A percentile compares a stretch with the other conserved stretches of the same genome.
Conservation (phyloP, 192 early-diverging fungal genomes). For the Gryganskiella cystojenkinii region DNA sequence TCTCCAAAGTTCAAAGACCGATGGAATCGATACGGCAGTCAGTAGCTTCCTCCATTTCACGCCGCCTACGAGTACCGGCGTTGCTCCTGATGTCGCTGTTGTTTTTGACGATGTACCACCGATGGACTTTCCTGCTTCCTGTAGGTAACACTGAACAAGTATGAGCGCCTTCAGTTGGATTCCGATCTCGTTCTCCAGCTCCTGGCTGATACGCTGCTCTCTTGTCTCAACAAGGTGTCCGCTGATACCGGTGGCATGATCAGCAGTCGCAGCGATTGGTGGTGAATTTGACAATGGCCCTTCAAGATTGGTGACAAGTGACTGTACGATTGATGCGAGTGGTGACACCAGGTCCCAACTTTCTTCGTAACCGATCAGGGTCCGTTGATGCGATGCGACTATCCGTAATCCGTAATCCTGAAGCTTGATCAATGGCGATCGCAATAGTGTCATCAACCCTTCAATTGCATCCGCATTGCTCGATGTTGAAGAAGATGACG, state of each 20-base stretch:
- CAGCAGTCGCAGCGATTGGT: neutral
- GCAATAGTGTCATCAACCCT: slow-evolving; percentile 7
- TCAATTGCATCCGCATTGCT: neutral
- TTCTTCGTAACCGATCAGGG: slow-evolving; percentile 1
- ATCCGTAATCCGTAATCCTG: slow-evolving; percentile 41
- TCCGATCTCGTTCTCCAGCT: slow-evolving; percentile 2
- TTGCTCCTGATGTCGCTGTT: neutral
- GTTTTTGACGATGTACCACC: neutral
- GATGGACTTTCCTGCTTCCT: slow-evolving; percentile 11
- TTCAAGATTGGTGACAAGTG: neutral
- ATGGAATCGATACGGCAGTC: neutral
- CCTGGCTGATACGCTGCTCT: slow-evolving; percentile 5
- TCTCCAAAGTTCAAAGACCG: slow-evolving; percentile 27
- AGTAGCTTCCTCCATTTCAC: slow-evolving; percentile 1
- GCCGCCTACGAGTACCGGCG: neutral
- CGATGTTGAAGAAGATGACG: neutral
- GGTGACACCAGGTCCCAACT: slow-evolving; percentile 10
- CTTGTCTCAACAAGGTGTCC: too few relatives aligned
- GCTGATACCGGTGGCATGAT: neutral
- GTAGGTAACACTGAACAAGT: slow-evolving; percentile 18
- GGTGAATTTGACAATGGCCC: neutral
- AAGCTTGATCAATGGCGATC: slow-evolving; percentile 27
- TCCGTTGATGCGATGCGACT: slow-evolving; percentile 16
- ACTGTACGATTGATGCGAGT: slow-evolving; percentile 11
- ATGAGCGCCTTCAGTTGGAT: slow-evolving; percentile 13